Conservation (phyloP, 2,329 filamentous ascomycete species). For the Bimuria novae-zelandiae region DNA sequence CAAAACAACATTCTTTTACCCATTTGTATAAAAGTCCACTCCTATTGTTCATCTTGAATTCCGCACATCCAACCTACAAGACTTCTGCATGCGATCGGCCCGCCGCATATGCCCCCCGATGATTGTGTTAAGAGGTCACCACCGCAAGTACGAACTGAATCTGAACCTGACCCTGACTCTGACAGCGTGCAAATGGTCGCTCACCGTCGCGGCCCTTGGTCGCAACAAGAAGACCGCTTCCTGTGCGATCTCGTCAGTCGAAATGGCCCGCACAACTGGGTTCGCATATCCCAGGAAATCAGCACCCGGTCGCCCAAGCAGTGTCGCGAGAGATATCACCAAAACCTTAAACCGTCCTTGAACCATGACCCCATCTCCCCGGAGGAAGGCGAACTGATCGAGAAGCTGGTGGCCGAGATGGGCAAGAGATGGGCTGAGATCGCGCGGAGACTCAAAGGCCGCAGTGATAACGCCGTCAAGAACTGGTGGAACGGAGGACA, state of each 20-base stretch:
- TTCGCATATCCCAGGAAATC: conserved; percentile 77
- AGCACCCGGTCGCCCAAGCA: conserved; percentile 86
- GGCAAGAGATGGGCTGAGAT: conserved; percentile 95
- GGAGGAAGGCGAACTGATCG: conserved; percentile 74
- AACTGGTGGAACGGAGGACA: conserved; percentile 97
- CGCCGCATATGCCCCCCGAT: too few relatives aligned
- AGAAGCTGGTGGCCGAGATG: conserved; percentile 74
- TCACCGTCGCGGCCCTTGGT: conserved; percentile 82
- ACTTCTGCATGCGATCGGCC: too few relatives aligned
- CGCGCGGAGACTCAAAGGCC: conserved; percentile 76
- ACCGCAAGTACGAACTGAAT: too few relatives aligned
- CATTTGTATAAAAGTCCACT: neutral
- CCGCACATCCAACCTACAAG: neutral
- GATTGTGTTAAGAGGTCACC: too few relatives aligned
- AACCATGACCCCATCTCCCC: conserved; percentile 78
- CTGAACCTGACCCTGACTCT: neutral
- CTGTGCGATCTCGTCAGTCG: conserved; percentile 72
- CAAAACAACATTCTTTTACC: neutral
- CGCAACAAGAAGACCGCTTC: conserved; percentile 72
- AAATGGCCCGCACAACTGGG: conserved; percentile 86
- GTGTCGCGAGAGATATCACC: conserved; percentile 91
- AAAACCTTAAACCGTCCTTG: conserved; percentile 87
- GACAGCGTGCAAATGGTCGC: conserved; percentile 47
- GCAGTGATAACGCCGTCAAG: conserved; percentile 95
- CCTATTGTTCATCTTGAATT: neutral